Percentiles rank a stretch among this genome's conserved stretches.
Conservation (phyloP, 164 flowering plant genomes). For the Umbellularia californica region DNA sequence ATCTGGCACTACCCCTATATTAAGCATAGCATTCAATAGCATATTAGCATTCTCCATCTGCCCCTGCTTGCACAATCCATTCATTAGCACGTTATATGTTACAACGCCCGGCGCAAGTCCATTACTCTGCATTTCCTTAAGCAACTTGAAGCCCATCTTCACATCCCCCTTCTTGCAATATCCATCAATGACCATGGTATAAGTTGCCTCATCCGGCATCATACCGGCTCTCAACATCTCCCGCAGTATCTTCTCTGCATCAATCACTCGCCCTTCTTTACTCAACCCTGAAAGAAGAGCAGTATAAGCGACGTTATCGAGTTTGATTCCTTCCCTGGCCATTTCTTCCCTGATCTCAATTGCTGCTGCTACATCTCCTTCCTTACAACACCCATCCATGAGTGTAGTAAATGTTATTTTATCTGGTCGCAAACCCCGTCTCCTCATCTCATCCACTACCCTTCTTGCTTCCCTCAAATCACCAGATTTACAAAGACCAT, state of each 20-base stretch:
- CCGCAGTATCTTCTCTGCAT: constrained; percentile 55
- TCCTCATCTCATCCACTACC: constrained; percentile 48
- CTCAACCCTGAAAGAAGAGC: constrained; percentile 68
- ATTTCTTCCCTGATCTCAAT: constrained; percentile 43
- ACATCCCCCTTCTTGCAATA: constrained; percentile 68
- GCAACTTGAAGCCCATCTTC: constrained; percentile 54
- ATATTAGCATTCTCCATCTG: constrained; percentile 68
- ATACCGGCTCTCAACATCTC: constrained; percentile 57
- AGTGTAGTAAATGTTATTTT: constrained; percentile 74
- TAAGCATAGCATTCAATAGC: constrained; percentile 69
- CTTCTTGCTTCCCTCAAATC: constrained; percentile 43
- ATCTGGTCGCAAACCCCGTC: constrained; percentile 53
- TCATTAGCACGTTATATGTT: constrained; percentile 69
- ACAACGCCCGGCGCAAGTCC: constrained; percentile 50
- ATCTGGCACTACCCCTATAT: constrained; percentile 66
- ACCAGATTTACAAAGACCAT: constrained; percentile 69
- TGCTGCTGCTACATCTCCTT: constrained; percentile 61
- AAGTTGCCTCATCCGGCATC: constrained; percentile 60
- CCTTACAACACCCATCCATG: constrained; percentile 69
- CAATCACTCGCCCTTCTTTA: constrained; percentile 40
- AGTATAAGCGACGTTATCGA: constrained; percentile 66
- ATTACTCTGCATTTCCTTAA: constrained; percentile 58
- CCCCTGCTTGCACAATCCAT: constrained; percentile 70
- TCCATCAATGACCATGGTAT: constrained; percentile 69
- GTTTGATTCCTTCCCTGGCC: constrained; percentile 46